A percentile compares a stretch with the other conserved stretches of the same genome.
Conservation (phyloP, 2,329 filamentous ascomycete species). For the Ascocoryne sarcoides region DNA sequence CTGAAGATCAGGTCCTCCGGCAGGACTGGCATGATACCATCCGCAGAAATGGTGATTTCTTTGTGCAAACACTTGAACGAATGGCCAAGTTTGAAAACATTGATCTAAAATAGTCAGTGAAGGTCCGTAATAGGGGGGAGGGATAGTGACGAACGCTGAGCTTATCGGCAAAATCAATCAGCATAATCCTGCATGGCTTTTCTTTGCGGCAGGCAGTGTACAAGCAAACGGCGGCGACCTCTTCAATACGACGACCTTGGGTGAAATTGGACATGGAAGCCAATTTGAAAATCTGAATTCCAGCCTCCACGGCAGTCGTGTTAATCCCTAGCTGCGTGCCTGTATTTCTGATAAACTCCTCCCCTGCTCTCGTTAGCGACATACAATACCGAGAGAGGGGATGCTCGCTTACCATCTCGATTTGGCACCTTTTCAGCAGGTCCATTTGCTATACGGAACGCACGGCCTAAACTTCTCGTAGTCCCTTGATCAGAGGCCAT, state of each 20-base stretch:
- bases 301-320: conserved; percentile 54
- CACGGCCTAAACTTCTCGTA: conserved; percentile 46
- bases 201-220: conserved; percentile 81
- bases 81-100: conserved; percentile 85
- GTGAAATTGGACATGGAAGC: conserved; percentile 69
- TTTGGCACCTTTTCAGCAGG: too few species aligned
- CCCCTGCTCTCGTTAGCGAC: too few species aligned
- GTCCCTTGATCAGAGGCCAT: conserved; percentile 73
- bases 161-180: conserved; percentile 91
- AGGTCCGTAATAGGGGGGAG: neutral
- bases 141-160: conserved; percentile 44
- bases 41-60: conserved; percentile 60
- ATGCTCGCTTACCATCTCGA: too few species aligned
- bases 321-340: conserved; percentile 50
- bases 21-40: conserved; percentile 60
- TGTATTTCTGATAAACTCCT: too few species aligned
- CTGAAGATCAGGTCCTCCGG: conserved; percentile 86
- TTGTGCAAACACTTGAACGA: conserved; percentile 79
- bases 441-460: too few species aligned
- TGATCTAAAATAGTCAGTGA: conserved; percentile 45
- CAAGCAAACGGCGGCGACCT: conserved; percentile 82
- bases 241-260: conserved; percentile 75
- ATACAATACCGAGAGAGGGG: too few species aligned
- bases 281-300: conserved; percentile 67
- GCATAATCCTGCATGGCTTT: conserved; percentile 74